These are phyloP conservation scores for Oryza australiensis DNA, from an alignment of 176 grass and related monocot species.

Conservation along the genomic window DNA sequence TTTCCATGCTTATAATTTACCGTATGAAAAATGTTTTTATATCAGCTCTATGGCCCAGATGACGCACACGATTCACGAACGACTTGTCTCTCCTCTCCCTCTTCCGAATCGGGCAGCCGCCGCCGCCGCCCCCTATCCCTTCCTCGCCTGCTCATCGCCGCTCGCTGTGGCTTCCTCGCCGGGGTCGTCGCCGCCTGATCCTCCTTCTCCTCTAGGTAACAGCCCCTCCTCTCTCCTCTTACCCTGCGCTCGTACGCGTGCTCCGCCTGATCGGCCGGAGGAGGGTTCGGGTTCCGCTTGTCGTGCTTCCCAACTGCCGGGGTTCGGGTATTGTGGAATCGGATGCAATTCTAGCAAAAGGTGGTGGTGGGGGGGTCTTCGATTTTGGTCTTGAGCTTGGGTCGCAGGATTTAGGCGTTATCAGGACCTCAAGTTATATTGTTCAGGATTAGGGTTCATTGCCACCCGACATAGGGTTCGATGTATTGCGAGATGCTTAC, in stretches of 20 bases:
- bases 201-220: neutral
- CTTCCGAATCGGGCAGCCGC: neutral
- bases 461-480: neutral
- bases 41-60: too few species aligned
- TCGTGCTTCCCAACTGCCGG: too few species aligned
- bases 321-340: neutral
- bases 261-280: neutral
- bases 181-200: too few species aligned
- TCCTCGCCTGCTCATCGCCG: neutral
- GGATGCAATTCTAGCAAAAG: neutral
- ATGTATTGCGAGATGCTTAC: neutral
- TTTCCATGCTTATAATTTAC: too few species aligned
- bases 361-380: too few species aligned
- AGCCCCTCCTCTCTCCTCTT: neutral
- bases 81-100: too few species aligned
- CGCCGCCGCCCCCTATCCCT: neutral
- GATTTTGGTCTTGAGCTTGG: neutral
- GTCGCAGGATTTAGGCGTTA: conserved; percentile 10
- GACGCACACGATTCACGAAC: too few species aligned
- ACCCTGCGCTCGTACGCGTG: too few species aligned
- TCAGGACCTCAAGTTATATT: too few species aligned
- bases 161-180: neutral
- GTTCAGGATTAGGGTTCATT: neutral
- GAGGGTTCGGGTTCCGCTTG: neutral
- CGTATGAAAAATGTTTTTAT: too few species aligned